These are phyloP conservation scores for Magnolia kwangsiensis DNA, from an alignment of 164 flowering plant species.

Conservation along the genomic window DNA sequence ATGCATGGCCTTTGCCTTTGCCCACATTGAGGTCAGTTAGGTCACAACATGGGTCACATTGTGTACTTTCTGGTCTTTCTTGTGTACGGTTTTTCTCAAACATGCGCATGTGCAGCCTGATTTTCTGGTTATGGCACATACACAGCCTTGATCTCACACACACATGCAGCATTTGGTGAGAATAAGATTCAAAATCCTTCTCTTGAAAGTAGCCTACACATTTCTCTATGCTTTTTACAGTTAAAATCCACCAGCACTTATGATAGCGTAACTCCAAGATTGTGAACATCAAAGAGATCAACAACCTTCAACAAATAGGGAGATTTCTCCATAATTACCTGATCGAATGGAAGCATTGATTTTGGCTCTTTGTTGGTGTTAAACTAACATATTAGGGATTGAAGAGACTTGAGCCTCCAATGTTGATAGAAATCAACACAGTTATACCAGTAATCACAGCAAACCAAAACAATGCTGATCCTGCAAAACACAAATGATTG, in stretches of 20 bases:
- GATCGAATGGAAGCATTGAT: slow-evolving; percentile 2
- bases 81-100: too few relatives aligned
- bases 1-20: neutral
- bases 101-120: too few relatives aligned
- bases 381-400: slow-evolving; percentile 52
- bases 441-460: slow-evolving; percentile 61
- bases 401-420: slow-evolving; percentile 72
- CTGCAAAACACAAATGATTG: slow-evolving; percentile 34
- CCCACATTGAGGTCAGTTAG: neutral
- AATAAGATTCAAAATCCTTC: too few relatives aligned
- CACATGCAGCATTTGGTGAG: too few relatives aligned
- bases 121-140: too few relatives aligned
- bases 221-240: too few relatives aligned
- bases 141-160: too few relatives aligned
- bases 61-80: neutral
- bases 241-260: neutral
- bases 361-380: slow-evolving; percentile 4
- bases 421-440: slow-evolving; percentile 59
- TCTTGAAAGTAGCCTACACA: too few relatives aligned
- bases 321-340: slow-evolving; percentile 19
- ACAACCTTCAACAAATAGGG: neutral
- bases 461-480: slow-evolving; percentile 66
- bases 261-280: neutral
- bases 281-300: neutral
- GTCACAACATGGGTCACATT: neutral